These are phyloP conservation scores for Lasiodiplodia citricola DNA, from an alignment of 2,329 filamentous ascomycete species.

Conservation along the genomic window DNA sequence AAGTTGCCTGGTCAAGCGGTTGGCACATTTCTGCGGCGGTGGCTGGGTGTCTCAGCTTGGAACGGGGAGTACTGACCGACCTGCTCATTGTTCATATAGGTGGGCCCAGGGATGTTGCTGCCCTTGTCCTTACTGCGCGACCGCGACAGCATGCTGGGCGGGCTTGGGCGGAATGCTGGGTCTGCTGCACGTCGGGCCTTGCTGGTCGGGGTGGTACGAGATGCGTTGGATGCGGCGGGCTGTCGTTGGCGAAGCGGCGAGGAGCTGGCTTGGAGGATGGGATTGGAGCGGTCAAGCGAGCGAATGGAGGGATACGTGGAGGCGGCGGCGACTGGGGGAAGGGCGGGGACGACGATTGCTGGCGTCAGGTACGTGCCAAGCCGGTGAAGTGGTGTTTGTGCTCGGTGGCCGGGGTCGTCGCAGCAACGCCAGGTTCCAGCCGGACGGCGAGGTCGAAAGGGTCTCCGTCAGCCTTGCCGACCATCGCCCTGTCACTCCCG, in stretches of 20 bases:
- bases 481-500: background rate
- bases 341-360: conserved; percentile 11
- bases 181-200: background rate
- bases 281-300: conserved; percentile 22
- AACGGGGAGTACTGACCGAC: conserved; percentile 41
- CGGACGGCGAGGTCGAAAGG: background rate
- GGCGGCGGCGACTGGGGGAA: background rate
- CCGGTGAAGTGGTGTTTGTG: conserved; percentile 4
- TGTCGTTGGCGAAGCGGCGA: background rate
- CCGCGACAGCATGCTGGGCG: conserved; percentile 36
- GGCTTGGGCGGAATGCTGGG: conserved; percentile 27
- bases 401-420: conserved; percentile 6
- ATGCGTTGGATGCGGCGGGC: background rate
- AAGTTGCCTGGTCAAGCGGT: conserved; percentile 63
- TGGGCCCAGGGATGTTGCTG: conserved; percentile 42
- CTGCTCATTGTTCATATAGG: conserved; percentile 44
- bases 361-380: conserved; percentile 16
- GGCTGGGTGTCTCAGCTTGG: background rate
- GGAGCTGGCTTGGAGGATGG: background rate
- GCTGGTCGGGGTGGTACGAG: background rate
- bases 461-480: background rate
- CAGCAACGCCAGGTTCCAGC: background rate
- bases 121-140: conserved; percentile 41
- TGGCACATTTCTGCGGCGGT: background rate
- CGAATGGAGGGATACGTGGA: conserved; percentile 17